Evolutionary conservation across 345 rosid species (phyloP).

Genomic region (Corchorus olitorius): DNA sequence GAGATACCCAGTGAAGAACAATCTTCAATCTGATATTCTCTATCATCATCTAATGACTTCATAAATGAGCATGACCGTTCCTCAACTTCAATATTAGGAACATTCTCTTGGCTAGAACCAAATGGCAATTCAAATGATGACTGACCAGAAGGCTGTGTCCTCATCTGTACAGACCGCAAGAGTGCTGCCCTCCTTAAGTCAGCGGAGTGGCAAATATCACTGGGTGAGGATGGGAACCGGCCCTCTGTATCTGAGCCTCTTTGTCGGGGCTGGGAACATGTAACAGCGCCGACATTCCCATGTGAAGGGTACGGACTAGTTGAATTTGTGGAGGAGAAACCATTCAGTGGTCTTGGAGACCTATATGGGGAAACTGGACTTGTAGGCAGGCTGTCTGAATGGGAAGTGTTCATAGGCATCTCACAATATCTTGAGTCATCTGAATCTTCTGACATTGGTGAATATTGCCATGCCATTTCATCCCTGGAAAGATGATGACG

Average conservation of each 20-base stretch:
- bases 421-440: constrained; percentile 75
- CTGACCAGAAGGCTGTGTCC: constrained; percentile 64
- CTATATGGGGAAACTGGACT: constrained; percentile 90
- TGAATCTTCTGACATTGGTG: constrained; percentile 94
- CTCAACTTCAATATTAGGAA: constrained; percentile 50
- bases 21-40: constrained; percentile 57
- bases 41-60: constrained; percentile 69
- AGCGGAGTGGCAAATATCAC: constrained; percentile 95
- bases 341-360: constrained; percentile 57
- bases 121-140: constrained; percentile 45
- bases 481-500: constrained; percentile 52
- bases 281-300: constrained; percentile 28
- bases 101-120: constrained; percentile 56
- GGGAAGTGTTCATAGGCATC: constrained; percentile 49
- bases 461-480: constrained; percentile 80
- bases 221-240: constrained; percentile 93
- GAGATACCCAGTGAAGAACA: constrained; percentile 48
- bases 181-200: constrained; percentile 91
- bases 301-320: constrained; percentile 39
- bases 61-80: constrained; percentile 57
- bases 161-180: constrained; percentile 94
- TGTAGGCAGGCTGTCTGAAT: constrained; percentile 70
- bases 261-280: constrained; percentile 60
- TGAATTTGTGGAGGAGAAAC: constrained; percentile 43
- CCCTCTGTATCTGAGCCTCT: constrained; percentile 91